Evolutionary conservation across 2,329 filamentous ascomycete genomes (phyloP).

Genomic region (Lomentospora prolificans): DNA sequence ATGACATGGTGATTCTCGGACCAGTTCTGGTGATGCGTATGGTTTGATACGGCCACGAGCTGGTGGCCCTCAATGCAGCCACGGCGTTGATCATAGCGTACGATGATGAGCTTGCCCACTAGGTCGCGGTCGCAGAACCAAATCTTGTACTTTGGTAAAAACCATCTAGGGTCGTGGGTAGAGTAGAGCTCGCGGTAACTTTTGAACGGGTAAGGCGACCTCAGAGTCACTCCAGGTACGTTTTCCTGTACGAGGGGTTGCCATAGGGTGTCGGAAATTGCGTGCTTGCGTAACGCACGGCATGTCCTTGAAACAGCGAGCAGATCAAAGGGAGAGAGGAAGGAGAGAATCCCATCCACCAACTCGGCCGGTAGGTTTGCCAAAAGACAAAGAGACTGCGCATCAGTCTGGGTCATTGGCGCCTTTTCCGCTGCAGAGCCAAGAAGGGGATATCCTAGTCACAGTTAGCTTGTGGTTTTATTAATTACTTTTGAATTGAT

Average conservation of each 20-base stretch:
- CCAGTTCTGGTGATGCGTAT: slow-evolving; percentile 54
- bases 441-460: not conserved
- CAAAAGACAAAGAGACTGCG: not conserved
- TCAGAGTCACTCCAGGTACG: slow-evolving; percentile 46
- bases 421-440: not conserved
- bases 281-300: slow-evolving; percentile 47
- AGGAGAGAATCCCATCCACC: slow-evolving; percentile 59
- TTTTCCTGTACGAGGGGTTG: slow-evolving; percentile 57
- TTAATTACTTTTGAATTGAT: no score
- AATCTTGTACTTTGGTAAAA: slow-evolving; percentile 66
- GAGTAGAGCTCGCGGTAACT: slow-evolving; percentile 64
- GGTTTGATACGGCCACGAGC: slow-evolving; percentile 53
- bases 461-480: no score
- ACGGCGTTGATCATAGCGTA: slow-evolving; percentile 62
- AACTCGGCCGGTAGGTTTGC: slow-evolving; percentile 59
- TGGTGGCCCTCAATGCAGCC: slow-evolving; percentile 75
- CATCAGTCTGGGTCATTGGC: not conserved
- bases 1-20: slow-evolving; percentile 47
- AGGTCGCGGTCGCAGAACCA: slow-evolving; percentile 75
- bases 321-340: slow-evolving; percentile 57
- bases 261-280: slow-evolving; percentile 63
- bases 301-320: slow-evolving; percentile 50
- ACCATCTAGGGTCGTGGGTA: slow-evolving; percentile 74
- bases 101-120: slow-evolving; percentile 64
- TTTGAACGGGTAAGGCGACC: slow-evolving; percentile 44